Percentiles rank a stretch among this genome's conserved stretches.
Conservation (phyloP, 768 basidiomycete species). For the Kwoniella heveanensis region DNA sequence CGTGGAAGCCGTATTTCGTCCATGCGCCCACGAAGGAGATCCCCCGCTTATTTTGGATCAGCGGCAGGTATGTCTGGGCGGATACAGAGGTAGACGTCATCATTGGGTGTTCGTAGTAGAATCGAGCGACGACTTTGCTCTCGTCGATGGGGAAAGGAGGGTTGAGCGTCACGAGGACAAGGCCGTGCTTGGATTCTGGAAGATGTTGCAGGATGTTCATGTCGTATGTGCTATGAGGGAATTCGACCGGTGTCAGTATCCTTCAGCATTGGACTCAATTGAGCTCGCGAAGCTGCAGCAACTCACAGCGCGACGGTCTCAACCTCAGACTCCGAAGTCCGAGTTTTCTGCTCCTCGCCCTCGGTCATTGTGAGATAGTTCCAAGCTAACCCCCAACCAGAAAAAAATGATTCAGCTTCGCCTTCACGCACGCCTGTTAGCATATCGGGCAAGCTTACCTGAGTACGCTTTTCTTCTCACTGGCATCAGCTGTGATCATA, state of each 20-base stretch:
- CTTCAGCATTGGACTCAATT: not conserved
- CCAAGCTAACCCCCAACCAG: too few relatives aligned
- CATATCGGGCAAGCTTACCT: slow-evolving; percentile 42
- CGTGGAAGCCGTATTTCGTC: slow-evolving; percentile 77
- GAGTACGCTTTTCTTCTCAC: slow-evolving; percentile 66
- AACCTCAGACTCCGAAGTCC: slow-evolving; percentile 58
- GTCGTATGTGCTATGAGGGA: slow-evolving; percentile 60
- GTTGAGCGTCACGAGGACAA: slow-evolving; percentile 72
- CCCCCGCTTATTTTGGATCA: slow-evolving; percentile 67
- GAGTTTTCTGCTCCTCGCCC: slow-evolving; percentile 45
- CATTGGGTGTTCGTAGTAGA: slow-evolving; percentile 71
- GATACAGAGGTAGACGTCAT: slow-evolving; percentile 64
- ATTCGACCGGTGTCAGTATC: not conserved
- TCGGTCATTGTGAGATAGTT: slow-evolving; percentile 68
- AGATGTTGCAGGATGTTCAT: slow-evolving; percentile 79
- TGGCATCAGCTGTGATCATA: slow-evolving; percentile 66
- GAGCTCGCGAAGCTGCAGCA: not conserved
- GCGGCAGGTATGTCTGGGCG: slow-evolving; percentile 62
- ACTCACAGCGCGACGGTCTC: slow-evolving; percentile 68
- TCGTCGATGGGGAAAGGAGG: slow-evolving; percentile 66
- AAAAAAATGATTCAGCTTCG: too few relatives aligned
- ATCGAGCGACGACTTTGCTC: slow-evolving; percentile 61
- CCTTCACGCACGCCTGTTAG: not conserved
- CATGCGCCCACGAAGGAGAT: slow-evolving; percentile 73
- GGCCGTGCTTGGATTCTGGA: slow-evolving; percentile 63